Evolutionary conservation across 2,329 filamentous ascomycete species (phyloP).

Genomic region (Penicillium sclerotiorum): DNA sequence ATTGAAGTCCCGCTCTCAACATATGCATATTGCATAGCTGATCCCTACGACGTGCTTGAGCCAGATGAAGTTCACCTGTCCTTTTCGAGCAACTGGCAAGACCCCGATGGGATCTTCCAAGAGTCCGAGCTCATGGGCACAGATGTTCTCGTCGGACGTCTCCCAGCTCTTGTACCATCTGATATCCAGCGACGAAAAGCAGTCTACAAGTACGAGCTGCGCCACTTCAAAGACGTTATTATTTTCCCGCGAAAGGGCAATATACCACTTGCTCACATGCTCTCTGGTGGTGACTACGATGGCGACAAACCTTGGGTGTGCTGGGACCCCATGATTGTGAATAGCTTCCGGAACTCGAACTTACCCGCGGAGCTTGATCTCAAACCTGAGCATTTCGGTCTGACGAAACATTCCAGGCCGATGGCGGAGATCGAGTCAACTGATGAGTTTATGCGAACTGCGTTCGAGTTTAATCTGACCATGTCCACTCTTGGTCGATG

Average conservation of each 20-base stretch:
- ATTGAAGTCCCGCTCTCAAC: slow-evolving; percentile 56
- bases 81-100: slow-evolving; percentile 53
- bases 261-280: slow-evolving; percentile 58
- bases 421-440: slow-evolving; percentile 45
- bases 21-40: slow-evolving; percentile 59
- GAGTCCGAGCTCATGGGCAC: slow-evolving; percentile 51
- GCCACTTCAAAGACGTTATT: slow-evolving; percentile 59
- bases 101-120: slow-evolving; percentile 38
- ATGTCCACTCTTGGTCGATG: slow-evolving; percentile 55
- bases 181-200: slow-evolving; percentile 61
- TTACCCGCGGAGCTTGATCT: slow-evolving; percentile 41
- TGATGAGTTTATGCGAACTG: slow-evolving; percentile 45
- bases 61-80: slow-evolving; percentile 59
- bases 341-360: slow-evolving; percentile 56
- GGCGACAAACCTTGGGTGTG: slow-evolving; percentile 64
- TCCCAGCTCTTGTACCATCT: slow-evolving; percentile 59
- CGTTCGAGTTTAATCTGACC: slow-evolving; percentile 52
- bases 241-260: slow-evolving; percentile 58
- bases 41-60: slow-evolving; percentile 54
- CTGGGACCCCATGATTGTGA: slow-evolving; percentile 59
- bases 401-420: slow-evolving; percentile 47
- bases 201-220: slow-evolving; percentile 54
- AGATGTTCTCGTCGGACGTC: slow-evolving; percentile 59
- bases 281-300: slow-evolving; percentile 68
- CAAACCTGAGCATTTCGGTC: slow-evolving; percentile 48